These are phyloP conservation scores for Perkinsus marinus DNA, from an alignment of 169 alveolate genomes.

Conservation along the genomic window DNA sequence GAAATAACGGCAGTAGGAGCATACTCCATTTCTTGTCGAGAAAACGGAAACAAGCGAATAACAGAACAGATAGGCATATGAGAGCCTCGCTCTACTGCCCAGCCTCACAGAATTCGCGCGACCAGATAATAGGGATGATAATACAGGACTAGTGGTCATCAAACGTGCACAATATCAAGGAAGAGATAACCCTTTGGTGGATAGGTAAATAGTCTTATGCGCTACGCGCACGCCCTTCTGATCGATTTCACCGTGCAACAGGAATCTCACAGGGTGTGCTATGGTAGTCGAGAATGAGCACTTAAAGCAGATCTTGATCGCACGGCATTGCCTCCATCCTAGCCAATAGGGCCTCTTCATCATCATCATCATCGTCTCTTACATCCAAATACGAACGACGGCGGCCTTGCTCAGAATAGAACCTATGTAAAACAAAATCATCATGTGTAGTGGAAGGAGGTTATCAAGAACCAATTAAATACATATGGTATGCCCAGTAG, in stretches of 20 bases:
- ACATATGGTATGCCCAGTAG: too few relatives aligned
- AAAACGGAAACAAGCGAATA: too few relatives aligned
- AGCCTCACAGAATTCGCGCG: too few relatives aligned
- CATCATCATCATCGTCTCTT: neutral
- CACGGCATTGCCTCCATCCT: neutral
- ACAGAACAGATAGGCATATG: too few relatives aligned
- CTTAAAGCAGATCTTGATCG: neutral
- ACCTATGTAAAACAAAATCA: neutral
- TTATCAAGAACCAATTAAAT: neutral
- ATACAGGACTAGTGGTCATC: neutral
- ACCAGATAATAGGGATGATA: too few relatives aligned
- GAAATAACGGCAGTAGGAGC: too few relatives aligned
- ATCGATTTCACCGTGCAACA: neutral
- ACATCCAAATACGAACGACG: neutral
- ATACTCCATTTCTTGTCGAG: too few relatives aligned
- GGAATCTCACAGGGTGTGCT: neutral
- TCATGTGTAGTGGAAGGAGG: neutral
- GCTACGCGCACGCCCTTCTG: neutral
- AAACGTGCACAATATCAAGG: neutral
- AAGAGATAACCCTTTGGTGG: neutral
- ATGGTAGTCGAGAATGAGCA: neutral
- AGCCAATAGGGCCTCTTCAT: neutral
- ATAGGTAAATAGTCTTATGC: neutral
- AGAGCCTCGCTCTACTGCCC: too few relatives aligned
- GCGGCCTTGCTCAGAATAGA: neutral